A percentile compares a stretch with the other conserved stretches of the same genome.
Conservation (phyloP, 1,139 yeast genomes). For the Kodamaea derodonti region DNA sequence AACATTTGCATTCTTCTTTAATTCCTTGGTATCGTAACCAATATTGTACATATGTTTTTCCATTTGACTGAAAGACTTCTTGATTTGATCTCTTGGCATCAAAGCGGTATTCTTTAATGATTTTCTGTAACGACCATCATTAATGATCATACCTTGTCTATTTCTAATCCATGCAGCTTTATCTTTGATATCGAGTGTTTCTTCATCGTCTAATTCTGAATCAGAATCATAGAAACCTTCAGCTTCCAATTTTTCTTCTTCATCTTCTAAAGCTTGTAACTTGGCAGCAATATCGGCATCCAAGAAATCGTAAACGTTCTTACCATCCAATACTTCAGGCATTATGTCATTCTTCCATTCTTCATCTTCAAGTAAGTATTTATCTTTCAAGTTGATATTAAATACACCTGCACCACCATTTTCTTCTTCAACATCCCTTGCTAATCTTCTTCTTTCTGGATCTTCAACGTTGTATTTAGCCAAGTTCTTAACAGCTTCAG, state of each 20-base stretch:
- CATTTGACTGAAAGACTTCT: slow-evolving; percentile 74
- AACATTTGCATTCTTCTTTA: slow-evolving; percentile 47
- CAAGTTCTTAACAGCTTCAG: slow-evolving; percentile 60
- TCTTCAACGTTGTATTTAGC: slow-evolving; percentile 73
- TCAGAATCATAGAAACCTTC: slow-evolving; percentile 97
- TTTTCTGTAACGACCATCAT: slow-evolving; percentile 84
- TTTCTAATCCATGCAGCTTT: slow-evolving; percentile 96
- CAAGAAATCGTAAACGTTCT: slow-evolving; percentile 93
- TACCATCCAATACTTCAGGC: slow-evolving; percentile 96
- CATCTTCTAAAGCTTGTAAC: slow-evolving; percentile 92
- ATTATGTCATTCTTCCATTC: slow-evolving; percentile 96
- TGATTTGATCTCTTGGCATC: slow-evolving; percentile 87
- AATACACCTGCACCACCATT: slow-evolving; percentile 99
- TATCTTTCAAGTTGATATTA: slow-evolving; percentile 89
- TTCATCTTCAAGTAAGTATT: slow-evolving; percentile 87
- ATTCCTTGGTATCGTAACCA: slow-evolving; percentile 79
- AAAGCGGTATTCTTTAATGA: slow-evolving; percentile 82
- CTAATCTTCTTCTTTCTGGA: slow-evolving; percentile 77
- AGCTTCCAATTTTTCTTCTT: slow-evolving; percentile 86
- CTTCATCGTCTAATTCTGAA: slow-evolving; percentile 65
- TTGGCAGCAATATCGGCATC: slow-evolving; percentile 94
- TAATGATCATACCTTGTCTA: slow-evolving; percentile 89
- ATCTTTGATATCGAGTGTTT: slow-evolving; percentile 67
- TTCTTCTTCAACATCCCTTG: slow-evolving; percentile 86
- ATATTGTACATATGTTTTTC: slow-evolving; percentile 84